Evolutionary conservation across 2,329 filamentous ascomycete species (phyloP), one percentile per base, ranked within the genome.

Genomic region (Pseudocercospora macadamiae): DNA sequence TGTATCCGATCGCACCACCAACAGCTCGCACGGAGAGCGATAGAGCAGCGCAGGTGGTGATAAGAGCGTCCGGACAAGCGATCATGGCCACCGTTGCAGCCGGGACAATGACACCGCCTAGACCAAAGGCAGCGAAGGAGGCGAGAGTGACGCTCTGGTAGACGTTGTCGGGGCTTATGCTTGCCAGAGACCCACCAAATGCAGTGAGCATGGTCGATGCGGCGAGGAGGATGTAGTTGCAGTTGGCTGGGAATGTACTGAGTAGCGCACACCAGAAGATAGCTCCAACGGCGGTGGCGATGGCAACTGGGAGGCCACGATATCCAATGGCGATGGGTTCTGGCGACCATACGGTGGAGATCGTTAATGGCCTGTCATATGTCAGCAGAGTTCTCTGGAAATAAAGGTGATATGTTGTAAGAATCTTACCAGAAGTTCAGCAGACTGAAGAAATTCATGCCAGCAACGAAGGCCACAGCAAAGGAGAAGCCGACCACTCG

Each of bases 261-360:
- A 32, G 32, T 10, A 48, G 3, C 3, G 18, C 32, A 6, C 18
- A 34, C 26, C 83, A 80, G 61, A 86, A 76, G 54, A 82, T 80
- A 18, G 85, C 85, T 8, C 73, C 73, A 2, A 16, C 86, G 19
- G 88, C 77, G 61, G 88, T 86, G 16, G 81, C 80, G 56, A 88
- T 83, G 2, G 83, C 86, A 60, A 88, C 80, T 1, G 86, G 85
- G 3, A 89, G 71, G 45, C 83, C 84, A 55, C 86, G 81, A 55
- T 89, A 73, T 9, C 87, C 30, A 52, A 89, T 81, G 19, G 78
- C 80, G 12, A 86, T 71, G 0, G 86, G 85, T 57, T 87, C 82
- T 61, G 88, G 83, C 32, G 82, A 83, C 67, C 86, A 88, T 2
- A 87, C 81, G 59, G 85, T 86, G 72, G 83, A 85, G 2, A 83